phyloP scores from a whole-genome alignment of 1,284 basidiomycete genomes.

The Flammula alnicola region DNA sequence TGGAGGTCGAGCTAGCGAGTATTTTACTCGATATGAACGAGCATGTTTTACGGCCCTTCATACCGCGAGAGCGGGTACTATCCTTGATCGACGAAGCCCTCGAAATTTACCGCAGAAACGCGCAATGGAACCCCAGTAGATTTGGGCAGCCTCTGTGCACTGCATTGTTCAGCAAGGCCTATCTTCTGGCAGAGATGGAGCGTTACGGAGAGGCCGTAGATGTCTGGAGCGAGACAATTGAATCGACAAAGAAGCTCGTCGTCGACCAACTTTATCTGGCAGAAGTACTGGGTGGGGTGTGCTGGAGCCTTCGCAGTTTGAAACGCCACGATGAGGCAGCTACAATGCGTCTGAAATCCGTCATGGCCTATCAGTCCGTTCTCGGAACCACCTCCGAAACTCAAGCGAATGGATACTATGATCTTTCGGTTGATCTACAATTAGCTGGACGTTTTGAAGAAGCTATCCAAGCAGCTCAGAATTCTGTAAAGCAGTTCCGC shows the following conservation, averaged over 20 bases:
- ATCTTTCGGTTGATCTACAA: conserved; percentile 8
- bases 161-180: conserved; percentile 4
- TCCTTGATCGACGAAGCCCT: conserved; percentile 2
- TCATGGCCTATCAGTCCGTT: not conserved
- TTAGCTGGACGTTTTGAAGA: conserved; percentile 1
- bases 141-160: conserved; percentile 3
- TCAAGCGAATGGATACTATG: conserved; percentile 8
- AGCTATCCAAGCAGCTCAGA: conserved; percentile 3
- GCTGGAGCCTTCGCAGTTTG: conserved; percentile 5
- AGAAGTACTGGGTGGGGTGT: not conserved
- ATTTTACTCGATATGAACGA: conserved; percentile 7
- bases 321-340: conserved; percentile 6
- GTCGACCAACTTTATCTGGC: conserved; percentile 1
- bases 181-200: not conserved
- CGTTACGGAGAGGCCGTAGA: not conserved
- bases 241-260: not conserved
- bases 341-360: not conserved
- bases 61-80: not conserved
- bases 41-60: not conserved
- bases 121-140: not conserved
- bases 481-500: conserved; percentile 7
- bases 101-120: not conserved
- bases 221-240: conserved; percentile 3
- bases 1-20: conserved; percentile 4
- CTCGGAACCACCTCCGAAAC: not conserved